Evolutionary conservation across 768 basidiomycete species (phyloP).

Genomic region (Porpolomopsis calyptriformis): DNA sequence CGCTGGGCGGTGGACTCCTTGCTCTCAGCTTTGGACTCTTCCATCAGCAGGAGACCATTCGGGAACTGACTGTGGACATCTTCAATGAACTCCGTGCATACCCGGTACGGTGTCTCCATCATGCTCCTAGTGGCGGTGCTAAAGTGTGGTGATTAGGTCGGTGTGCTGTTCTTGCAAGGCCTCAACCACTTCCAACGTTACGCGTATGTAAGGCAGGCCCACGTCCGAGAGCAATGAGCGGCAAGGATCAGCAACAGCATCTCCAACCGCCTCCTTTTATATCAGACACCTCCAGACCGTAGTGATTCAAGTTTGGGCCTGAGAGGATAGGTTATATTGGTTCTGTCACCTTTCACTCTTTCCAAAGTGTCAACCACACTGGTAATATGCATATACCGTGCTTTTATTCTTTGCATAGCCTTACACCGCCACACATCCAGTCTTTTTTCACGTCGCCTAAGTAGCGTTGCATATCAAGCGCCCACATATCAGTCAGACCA

Average conservation of each 20-base stretch:
- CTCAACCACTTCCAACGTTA: conserved; percentile 87
- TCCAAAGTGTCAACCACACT: too few relatives aligned
- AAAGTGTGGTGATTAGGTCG: too few relatives aligned
- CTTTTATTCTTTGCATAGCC: too few relatives aligned
- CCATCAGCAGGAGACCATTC: conserved; percentile 69
- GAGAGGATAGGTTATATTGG: not conserved
- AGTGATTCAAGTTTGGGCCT: conserved; percentile 10
- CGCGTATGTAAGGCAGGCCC: conserved; percentile 76
- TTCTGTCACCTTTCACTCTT: too few relatives aligned
- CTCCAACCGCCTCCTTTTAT: conserved; percentile 14
- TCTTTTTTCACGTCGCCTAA: too few relatives aligned
- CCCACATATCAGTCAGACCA: too few relatives aligned
- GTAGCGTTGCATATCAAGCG: too few relatives aligned
- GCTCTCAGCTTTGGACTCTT: conserved; percentile 86
- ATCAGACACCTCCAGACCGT: conserved; percentile 23
- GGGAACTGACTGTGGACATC: conserved; percentile 73
- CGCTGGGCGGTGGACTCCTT: conserved; percentile 71
- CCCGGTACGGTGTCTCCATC: conserved; percentile 42
- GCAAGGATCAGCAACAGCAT: conserved; percentile 14
- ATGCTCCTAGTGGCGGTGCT: not conserved
- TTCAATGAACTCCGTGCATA: conserved; percentile 70
- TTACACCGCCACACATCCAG: too few relatives aligned
- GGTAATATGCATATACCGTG: too few relatives aligned
- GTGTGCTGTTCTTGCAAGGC: conserved; percentile 62
- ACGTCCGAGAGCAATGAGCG: conserved; percentile 43